phyloP scores from a whole-genome alignment of 139 green algal species.

The Chlamydomonas applanata region DNA sequence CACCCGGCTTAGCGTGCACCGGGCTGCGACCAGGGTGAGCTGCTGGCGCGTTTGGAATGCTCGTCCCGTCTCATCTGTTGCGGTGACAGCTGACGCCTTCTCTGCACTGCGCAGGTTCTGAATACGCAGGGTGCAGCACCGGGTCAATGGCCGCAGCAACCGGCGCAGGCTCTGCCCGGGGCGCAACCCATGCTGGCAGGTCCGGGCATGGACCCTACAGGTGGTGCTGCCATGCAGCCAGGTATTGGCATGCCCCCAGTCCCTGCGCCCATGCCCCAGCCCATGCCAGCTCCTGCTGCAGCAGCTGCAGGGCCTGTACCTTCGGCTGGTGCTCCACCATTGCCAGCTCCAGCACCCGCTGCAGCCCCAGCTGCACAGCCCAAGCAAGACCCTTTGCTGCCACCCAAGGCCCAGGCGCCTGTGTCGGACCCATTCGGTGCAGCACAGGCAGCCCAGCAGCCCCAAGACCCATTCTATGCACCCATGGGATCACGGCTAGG shows the following conservation, averaged over 20 bases:
- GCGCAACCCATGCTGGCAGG: neutral
- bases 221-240: neutral
- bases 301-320: slow-evolving; percentile 3
- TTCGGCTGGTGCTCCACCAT: neutral
- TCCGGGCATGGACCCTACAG: neutral
- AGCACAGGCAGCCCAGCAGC: neutral
- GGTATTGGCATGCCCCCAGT: neutral
- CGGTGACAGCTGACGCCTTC: no score
- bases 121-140: no score
- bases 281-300: neutral
- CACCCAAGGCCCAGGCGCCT: neutral
- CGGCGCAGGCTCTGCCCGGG: neutral
- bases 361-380: neutral
- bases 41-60: no score
- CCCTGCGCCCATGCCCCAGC: neutral
- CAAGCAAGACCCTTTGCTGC: neutral
- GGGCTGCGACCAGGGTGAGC: no score
- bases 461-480: neutral
- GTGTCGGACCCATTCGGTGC: neutral
- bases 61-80: no score
- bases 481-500: neutral
- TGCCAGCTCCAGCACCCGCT: no score
- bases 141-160: slow-evolving; percentile 2
- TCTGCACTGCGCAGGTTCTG: no score
- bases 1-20: slow-evolving; percentile 11